Evolutionary conservation across 164 flowering plant genomes (phyloP).

Genomic region (Annona squamosa): DNA sequence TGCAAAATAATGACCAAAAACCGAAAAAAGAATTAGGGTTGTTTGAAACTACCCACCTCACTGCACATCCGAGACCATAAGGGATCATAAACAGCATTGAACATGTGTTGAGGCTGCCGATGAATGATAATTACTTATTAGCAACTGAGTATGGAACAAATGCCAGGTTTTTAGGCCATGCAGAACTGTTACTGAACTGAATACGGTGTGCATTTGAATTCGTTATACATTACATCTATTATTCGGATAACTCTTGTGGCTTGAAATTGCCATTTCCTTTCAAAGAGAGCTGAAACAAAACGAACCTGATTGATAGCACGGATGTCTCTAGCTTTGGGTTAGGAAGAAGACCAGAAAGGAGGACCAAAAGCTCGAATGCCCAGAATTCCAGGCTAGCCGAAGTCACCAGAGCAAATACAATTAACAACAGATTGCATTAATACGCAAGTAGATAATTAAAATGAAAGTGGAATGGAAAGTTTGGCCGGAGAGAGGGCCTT

Average conservation of each 20-base stretch:
- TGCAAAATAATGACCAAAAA: neutral
- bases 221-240: neutral
- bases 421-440: neutral
- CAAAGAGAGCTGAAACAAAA: neutral
- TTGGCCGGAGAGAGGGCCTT: neutral
- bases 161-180: neutral
- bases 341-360: constrained; percentile 56
- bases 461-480: neutral
- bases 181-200: neutral
- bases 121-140: neutral
- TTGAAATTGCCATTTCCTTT: neutral
- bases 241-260: neutral
- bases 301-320: constrained; percentile 53
- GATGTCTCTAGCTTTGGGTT: constrained; percentile 66
- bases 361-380: constrained; percentile 58
- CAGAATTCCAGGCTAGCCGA: constrained; percentile 51
- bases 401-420: neutral
- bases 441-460: neutral
- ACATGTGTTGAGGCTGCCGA: constrained; percentile 9
- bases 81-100: constrained; percentile 10
- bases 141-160: neutral
- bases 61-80: constrained; percentile 10
- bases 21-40: neutral
- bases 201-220: neutral
- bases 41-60: constrained; percentile 6